Percentiles rank a stretch among this genome's conserved stretches.
phyloP scores from a whole-genome alignment of 169 alveolate species.

The Eimeria maxima region DNA sequence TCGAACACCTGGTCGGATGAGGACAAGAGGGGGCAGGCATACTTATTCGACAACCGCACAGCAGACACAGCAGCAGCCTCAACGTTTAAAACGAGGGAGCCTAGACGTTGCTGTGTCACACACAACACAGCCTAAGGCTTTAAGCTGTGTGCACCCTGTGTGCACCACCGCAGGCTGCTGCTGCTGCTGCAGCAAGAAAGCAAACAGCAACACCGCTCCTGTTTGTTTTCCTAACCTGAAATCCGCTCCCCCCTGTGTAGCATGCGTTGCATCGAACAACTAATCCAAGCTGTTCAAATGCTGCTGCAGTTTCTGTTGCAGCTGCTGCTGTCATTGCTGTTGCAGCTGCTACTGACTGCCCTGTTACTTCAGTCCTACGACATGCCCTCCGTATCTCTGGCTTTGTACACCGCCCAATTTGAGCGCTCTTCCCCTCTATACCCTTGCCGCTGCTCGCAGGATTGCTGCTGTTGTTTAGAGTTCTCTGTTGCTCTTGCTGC shows the following conservation, averaged over 20 bases:
- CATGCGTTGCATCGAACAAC: neutral
- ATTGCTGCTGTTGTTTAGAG: neutral
- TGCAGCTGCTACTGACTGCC: neutral
- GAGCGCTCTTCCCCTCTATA: neutral
- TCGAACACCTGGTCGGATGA: neutral
- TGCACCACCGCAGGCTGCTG: no score
- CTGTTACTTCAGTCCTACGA: neutral
- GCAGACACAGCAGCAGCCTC: neutral
- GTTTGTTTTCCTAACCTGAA: no score
- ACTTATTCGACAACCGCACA: neutral
- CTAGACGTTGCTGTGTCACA: neutral
- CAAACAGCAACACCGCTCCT: no score
- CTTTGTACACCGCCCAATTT: neutral
- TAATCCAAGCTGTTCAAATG: neutral
- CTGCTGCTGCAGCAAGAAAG: no score
- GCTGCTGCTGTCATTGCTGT: neutral
- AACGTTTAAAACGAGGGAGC: slow-evolving; percentile 6
- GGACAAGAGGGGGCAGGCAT: neutral
- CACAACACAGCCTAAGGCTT: no score
- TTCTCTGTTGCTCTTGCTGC: neutral
- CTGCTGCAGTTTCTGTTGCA: neutral
- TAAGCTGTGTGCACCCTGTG: no score
- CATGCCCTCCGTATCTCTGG: neutral
- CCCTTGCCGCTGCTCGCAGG: neutral
- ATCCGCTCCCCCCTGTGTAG: no score